A percentile compares a stretch with the other conserved stretches of the same genome.
phyloP scores from a whole-genome alignment of 164 flowering plant genomes.

The Annona cherimola region DNA sequence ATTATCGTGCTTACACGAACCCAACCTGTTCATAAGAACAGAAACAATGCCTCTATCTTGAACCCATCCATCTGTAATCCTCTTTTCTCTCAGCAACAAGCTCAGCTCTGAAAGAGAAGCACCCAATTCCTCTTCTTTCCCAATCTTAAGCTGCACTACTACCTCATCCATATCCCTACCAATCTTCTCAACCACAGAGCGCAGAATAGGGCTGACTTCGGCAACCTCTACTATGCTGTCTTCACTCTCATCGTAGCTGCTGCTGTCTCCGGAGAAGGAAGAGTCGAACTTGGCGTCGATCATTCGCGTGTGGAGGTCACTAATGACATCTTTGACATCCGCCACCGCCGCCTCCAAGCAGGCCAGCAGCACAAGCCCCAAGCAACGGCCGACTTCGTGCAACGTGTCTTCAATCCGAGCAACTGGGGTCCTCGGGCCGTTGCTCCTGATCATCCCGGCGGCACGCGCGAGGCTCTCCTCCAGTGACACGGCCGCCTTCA shows the following conservation, averaged over 20 bases:
- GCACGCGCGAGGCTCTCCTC: constrained; percentile 37
- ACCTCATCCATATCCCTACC: constrained; percentile 34
- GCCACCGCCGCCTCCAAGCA: constrained; percentile 27
- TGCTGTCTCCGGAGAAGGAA: neutral
- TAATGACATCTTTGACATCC: constrained; percentile 34
- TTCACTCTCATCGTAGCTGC: neutral
- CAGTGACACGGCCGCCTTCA: constrained; percentile 42
- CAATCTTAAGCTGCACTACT: constrained; percentile 45
- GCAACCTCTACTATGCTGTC: neutral
- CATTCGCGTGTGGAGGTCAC: constrained; percentile 32
- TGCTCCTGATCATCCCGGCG: constrained; percentile 18
- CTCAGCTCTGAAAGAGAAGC: constrained; percentile 34
- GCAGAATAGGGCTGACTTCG: neutral
- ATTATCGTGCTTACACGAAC: constrained; percentile 35
- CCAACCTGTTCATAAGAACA: constrained; percentile 44
- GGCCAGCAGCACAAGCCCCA: constrained; percentile 53
- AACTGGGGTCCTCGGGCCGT: constrained; percentile 5
- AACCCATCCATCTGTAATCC: constrained; percentile 35
- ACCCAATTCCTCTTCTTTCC: constrained; percentile 42
- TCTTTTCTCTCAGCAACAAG: constrained; percentile 21
- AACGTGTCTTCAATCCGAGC: constrained; percentile 29
- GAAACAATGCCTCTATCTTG: constrained; percentile 44
- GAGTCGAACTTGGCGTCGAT: constrained; percentile 29
- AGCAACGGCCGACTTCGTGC: constrained; percentile 50
- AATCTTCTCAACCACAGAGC: constrained; percentile 17